These are phyloP conservation scores for Potentilla sterilis DNA, from an alignment of 306 rosid genomes.

Conservation along the genomic window DNA sequence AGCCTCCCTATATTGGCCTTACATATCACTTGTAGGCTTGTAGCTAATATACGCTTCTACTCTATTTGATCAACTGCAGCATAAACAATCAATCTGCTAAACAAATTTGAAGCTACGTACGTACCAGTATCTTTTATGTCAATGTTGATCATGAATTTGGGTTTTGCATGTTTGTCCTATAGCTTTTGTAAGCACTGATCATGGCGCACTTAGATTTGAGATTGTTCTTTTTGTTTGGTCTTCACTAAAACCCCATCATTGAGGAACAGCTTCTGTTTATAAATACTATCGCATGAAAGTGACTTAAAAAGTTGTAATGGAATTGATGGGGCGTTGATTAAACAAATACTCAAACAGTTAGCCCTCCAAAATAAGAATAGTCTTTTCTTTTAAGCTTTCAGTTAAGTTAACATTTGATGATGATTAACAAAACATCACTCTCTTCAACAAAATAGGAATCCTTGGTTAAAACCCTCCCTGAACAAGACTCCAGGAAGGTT, in stretches of 20 bases:
- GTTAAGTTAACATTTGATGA: neutral
- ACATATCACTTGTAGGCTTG: neutral
- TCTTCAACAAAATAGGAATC: conserved; percentile 2
- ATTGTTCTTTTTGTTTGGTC: neutral
- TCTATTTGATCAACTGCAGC: neutral
- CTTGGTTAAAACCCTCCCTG: neutral
- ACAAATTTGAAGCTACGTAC: conserved; percentile 8
- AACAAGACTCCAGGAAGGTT: neutral
- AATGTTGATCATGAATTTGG: conserved; percentile 4
- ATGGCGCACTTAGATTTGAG: neutral
- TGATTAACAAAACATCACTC: neutral
- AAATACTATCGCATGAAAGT: conserved; percentile 13
- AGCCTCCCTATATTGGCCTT: neutral
- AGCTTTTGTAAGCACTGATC: neutral
- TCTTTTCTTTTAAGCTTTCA: neutral
- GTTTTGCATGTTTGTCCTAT: neutral
- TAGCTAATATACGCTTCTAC: neutral
- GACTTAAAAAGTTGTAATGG: neutral
- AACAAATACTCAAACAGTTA: neutral
- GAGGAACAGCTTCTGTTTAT: conserved; percentile 3
- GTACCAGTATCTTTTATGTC: neutral
- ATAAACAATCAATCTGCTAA: neutral
- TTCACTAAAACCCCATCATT: neutral
- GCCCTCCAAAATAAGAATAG: neutral
- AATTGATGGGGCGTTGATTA: neutral